Conservation (phyloP, 75 land plant genomes). For the Ceratopteris richardii region DNA sequence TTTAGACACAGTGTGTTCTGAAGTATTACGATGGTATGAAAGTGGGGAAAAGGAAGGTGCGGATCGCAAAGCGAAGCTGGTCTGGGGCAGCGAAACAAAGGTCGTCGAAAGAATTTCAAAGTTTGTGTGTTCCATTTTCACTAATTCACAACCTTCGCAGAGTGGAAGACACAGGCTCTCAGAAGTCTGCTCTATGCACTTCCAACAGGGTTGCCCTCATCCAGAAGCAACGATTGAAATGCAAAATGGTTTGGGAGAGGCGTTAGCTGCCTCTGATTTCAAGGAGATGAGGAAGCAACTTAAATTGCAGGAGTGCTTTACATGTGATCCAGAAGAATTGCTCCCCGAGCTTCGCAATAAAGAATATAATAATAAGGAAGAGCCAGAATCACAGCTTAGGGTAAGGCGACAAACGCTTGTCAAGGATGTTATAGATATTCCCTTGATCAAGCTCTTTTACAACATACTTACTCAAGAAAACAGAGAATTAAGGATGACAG, state of each 20-base stretch:
- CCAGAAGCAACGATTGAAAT: not conserved
- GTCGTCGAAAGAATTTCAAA: not conserved
- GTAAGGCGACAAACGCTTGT: no score
- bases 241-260: no score
- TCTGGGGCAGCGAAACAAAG: not conserved
- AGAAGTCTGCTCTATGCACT: not conserved
- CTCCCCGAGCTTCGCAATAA: not conserved
- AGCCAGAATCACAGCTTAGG: no score
- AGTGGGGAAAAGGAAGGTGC: not conserved
- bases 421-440: not conserved
- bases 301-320: not conserved
- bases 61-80: not conserved
- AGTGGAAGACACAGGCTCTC: not conserved
- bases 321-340: not conserved
- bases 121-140: no score
- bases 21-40: no score
- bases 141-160: no score
- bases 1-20: not conserved
- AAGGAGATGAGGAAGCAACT: not conserved
- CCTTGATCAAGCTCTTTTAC: no score
- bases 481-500: not conserved
- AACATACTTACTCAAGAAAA: not conserved
- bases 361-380: no score
- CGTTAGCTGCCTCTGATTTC: not conserved
- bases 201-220: not conserved